phyloP scores from a whole-genome alignment of 768 basidiomycete species.

The Kwoniella sp. region DNA sequence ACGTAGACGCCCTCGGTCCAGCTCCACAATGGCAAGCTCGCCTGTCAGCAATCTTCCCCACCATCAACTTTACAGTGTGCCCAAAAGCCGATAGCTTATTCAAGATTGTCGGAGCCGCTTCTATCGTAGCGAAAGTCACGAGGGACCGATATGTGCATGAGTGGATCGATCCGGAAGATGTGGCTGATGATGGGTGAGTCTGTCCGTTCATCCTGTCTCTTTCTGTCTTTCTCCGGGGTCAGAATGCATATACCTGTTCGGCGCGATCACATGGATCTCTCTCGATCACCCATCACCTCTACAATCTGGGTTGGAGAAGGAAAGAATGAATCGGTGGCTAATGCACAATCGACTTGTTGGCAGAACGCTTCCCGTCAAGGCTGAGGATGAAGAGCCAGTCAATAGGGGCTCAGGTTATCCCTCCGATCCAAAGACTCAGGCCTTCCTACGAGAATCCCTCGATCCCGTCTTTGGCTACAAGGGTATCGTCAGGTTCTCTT shows the following conservation, averaged over 20 bases:
- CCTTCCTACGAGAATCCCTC: conserved; percentile 74
- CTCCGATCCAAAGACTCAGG: conserved; percentile 91
- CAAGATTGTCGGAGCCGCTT: conserved; percentile 96
- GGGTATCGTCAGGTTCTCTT: conserved; percentile 85
- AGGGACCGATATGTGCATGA: conserved; percentile 83
- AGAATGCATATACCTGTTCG: too few relatives aligned
- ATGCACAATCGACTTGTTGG: too few relatives aligned
- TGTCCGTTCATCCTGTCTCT: neutral
- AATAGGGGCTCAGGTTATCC: conserved; percentile 85
- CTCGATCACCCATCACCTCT: too few relatives aligned
- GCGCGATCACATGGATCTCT: too few relatives aligned
- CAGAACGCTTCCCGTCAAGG: neutral
- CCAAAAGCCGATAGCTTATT: conserved; percentile 93
- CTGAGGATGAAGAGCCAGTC: conserved; percentile 34
- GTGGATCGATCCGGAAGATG: conserved; percentile 63
- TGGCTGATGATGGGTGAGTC: conserved; percentile 20
- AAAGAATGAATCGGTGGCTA: too few relatives aligned
- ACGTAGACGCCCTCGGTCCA: conserved; percentile 88
- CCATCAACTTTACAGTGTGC: conserved; percentile 81
- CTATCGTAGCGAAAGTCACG: conserved; percentile 94
- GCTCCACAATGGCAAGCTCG: conserved; percentile 82
- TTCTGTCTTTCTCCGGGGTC: too few relatives aligned
- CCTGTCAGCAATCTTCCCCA: conserved; percentile 77
- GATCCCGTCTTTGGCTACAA: conserved; percentile 93
- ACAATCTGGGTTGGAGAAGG: too few relatives aligned